Base-by-base conservation (phyloP, 257 asterid species). In the Lycium ferocissimum region DNA sequence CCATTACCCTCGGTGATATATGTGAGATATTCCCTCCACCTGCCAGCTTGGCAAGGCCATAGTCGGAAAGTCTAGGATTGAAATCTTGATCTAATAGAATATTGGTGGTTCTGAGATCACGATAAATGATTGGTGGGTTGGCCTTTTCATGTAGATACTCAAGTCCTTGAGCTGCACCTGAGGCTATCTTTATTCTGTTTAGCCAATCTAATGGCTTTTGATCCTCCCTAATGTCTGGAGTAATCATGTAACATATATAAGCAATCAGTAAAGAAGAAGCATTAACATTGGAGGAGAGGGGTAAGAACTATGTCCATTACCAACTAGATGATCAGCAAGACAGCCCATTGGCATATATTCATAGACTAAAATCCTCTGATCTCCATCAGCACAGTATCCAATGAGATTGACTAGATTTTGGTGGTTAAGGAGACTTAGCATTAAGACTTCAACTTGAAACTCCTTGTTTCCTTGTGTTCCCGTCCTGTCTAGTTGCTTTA, bases 321-420 rank as follows among this genome's bases (percentile, higher is more conserved):
- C 99, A 53, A 89, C 90, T 62, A 97, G 88, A 83, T 89, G 89
- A 85, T 79, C 89, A 65, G 87, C 90, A 38, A 95, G 85, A 69
- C 93, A 85, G 56, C 97, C 98, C n/a, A 85, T 71, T 15, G 95
- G 91, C 90, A 94, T 83, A 91, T 92, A 92, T 83, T 95, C 99
- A 71, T 95, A 95, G 9, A 95, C 99, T 91, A 97, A 87, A 62
- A 95, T 91, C 85, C 99, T 92, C 83, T 97, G 99, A 78, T 97
- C 99, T 63, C 99, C 99, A 89, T 97, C 99, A 9, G 98, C 99
- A 72, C 99, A 95, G 57, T 93, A 97, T 66, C 99, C 99, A 54
- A 97, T 82, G 76, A 97, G 88, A 66, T 88, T 89, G 62, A 93
- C 94, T 7, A 97, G 90, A 87, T 94, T 95, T 8, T 89, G 95